Base-by-base conservation (phyloP, 371 early-diverging fungal genomes). In the Smittium mucronatum region DNA sequence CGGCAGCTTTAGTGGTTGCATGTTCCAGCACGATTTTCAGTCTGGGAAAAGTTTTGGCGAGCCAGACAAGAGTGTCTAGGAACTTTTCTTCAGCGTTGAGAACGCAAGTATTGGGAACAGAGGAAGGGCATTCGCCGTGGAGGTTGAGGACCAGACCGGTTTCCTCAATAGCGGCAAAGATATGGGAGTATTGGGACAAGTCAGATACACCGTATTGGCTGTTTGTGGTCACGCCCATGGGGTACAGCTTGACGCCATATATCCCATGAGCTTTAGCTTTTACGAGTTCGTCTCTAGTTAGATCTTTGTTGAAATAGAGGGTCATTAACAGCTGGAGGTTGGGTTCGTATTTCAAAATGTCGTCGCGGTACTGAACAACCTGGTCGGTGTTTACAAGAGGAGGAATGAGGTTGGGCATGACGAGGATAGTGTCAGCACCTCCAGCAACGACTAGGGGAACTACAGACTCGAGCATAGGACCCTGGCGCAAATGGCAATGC, bases 141-240 rank as follows among this genome's bases (percentile, higher is more conserved):
- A 98, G 80, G 75, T 95, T 95, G 63, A 98, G 82, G 0, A 97
- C 92, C 89, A 98, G 86, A 58, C 89, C 92, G 68, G 81, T 84
- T 68, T 93, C 89, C 78, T 95, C 89, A 97, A 98, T 98, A 2
- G 95, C 95, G 68, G 84, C 72, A 80, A 98, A 98, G 16, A 95
- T 90, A 47, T 87, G 88, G 75, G 95, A 94, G 80, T 95, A 98
- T 15, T 85, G 77, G 60, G 88, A 87, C 73, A 94, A 93, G 74
- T 85, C 86, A 72, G 93, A 91, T 71, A 98, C 93, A 64, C 98
- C 98, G 69, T 86, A 85, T 69, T 96, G 95, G 71, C 89, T 89
- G 85, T 98, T 97, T 70, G 98, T 98, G 0, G 98, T 98, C 30
- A 98, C 98, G 35, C 98, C 97, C 35, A 95, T 87, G 29, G 98